Evolutionary conservation across 208 protist species (phyloP).

Genomic region (Acanthamoeba castellanii): DNA sequence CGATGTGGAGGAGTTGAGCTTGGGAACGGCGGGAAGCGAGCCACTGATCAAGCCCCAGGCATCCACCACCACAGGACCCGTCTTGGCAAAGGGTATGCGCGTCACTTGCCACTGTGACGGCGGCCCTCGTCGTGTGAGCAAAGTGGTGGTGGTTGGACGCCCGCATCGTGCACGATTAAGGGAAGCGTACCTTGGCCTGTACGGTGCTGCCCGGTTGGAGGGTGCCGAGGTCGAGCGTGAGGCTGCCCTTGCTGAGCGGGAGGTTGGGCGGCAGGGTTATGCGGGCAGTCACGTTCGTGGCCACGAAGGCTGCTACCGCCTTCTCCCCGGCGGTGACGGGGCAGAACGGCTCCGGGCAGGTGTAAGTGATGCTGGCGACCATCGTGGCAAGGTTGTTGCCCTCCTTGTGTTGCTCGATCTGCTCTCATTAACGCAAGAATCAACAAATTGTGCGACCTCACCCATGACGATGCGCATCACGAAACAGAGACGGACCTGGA

Average conservation of each 20-base stretch:
- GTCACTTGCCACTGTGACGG: neutral
- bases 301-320: neutral
- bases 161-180: too few species aligned
- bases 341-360: constrained; percentile 15
- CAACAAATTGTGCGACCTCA: neutral
- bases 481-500: neutral
- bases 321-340: neutral
- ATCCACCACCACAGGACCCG: neutral
- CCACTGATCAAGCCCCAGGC: neutral
- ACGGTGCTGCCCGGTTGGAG: neutral
- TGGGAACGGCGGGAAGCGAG: constrained; percentile 3
- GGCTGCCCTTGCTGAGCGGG: neutral
- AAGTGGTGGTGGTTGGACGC: too few species aligned
- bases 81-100: neutral
- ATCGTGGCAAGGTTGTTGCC: neutral
- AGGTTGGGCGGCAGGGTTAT: neutral
- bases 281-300: neutral
- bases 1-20: constrained; percentile 3
- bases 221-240: neutral
- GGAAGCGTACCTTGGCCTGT: neutral
- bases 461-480: neutral
- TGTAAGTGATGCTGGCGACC: neutral
- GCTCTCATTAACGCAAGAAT: too few species aligned
- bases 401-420: neutral
- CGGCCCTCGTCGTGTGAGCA: neutral